A percentile compares a stretch with the other conserved stretches of the same genome.
phyloP scores from a whole-genome alignment of 2,329 filamentous ascomycete species.

The Fusarium sp. region DNA sequence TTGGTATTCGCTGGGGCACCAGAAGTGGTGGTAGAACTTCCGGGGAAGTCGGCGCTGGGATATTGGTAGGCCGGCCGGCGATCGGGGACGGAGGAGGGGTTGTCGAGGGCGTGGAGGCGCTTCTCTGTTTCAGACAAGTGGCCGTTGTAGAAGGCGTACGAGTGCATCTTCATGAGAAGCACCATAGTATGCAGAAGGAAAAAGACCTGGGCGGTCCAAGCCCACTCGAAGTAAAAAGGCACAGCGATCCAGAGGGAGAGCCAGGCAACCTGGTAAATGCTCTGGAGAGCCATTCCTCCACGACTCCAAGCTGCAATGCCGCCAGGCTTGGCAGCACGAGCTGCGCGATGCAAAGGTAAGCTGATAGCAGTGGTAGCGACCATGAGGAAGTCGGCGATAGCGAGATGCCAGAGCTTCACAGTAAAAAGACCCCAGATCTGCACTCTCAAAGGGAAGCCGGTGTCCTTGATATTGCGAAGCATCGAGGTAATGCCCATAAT shows the following conservation, averaged over 20 bases:
- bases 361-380: slow-evolving; percentile 78
- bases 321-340: slow-evolving; percentile 64
- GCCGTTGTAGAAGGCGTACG: slow-evolving; percentile 97
- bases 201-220: slow-evolving; percentile 97
- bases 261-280: slow-evolving; percentile 84
- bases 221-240: slow-evolving; percentile 89
- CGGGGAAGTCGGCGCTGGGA: slow-evolving; percentile 66
- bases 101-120: slow-evolving; percentile 82
- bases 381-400: slow-evolving; percentile 87
- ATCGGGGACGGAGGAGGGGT: slow-evolving; percentile 71
- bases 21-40: slow-evolving; percentile 53
- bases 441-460: slow-evolving; percentile 85
- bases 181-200: slow-evolving; percentile 91
- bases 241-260: slow-evolving; percentile 84
- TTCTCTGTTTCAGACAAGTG: slow-evolving; percentile 90
- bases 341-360: slow-evolving; percentile 78
- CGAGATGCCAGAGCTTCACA: slow-evolving; percentile 89
- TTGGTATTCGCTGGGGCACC: slow-evolving; percentile 15
- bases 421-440: slow-evolving; percentile 91
- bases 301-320: slow-evolving; percentile 76
- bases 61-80: slow-evolving; percentile 82
- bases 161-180: slow-evolving; percentile 99
- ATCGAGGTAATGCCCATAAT: slow-evolving; percentile 98
- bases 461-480: slow-evolving; percentile 93
- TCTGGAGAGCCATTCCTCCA: slow-evolving; percentile 86